phyloP scores from a whole-genome alignment of 306 rosid species.

The Clitoria ternatea region DNA sequence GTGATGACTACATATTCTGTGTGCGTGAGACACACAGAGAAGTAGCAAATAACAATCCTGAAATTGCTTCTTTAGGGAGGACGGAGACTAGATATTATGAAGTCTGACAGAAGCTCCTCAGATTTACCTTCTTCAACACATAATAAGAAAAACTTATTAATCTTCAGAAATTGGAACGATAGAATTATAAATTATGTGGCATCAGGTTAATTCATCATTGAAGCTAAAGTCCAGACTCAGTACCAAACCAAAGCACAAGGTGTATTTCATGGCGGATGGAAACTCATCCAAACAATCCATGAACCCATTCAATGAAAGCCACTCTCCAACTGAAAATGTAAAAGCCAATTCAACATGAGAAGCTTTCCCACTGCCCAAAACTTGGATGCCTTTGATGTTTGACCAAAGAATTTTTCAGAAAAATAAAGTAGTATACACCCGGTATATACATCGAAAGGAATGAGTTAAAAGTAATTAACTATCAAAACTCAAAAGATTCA shows the following conservation, averaged over 20 bases:
- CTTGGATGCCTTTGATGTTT: too few species aligned
- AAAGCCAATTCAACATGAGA: too few species aligned
- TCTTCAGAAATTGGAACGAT: conserved; percentile 46
- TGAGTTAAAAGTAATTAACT: neutral
- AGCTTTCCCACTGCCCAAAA: too few species aligned
- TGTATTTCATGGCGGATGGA: neutral
- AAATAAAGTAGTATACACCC: neutral
- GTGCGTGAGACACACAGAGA: neutral
- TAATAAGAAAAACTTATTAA: neutral
- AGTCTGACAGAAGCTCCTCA: conserved; percentile 41
- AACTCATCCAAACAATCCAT: neutral
- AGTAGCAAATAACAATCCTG: neutral
- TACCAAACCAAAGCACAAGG: neutral
- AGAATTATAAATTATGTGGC: neutral
- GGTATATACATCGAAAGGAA: neutral
- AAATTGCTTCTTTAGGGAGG: neutral
- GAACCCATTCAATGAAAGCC: too few species aligned
- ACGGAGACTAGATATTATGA: neutral
- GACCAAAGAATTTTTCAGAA: neutral
- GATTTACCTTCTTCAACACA: conserved; percentile 33
- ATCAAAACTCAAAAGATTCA: neutral
- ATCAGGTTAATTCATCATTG: conserved; percentile 35
- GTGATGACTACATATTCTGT: neutral
- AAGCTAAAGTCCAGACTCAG: conserved; percentile 30
- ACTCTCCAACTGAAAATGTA: too few species aligned